Evolutionary conservation across 1,284 basidiomycete genomes (phyloP).

Genomic region (Ganoderma boninense): DNA sequence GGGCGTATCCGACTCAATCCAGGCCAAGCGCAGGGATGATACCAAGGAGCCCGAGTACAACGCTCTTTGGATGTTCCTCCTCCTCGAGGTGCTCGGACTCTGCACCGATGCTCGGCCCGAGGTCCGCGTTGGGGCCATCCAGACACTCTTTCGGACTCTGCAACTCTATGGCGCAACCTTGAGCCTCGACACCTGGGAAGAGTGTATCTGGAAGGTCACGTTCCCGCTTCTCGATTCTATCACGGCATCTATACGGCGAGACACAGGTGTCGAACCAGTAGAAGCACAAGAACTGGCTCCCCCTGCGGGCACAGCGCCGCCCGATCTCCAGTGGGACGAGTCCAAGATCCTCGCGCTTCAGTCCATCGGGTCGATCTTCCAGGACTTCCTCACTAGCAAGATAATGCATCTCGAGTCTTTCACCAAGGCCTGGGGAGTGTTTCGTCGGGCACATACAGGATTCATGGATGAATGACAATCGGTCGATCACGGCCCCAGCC

Average conservation of each 20-base stretch:
- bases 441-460: constrained; percentile 78
- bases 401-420: constrained; percentile 80
- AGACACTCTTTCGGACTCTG: constrained; percentile 93
- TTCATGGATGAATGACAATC: constrained; percentile 73
- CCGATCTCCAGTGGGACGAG: constrained; percentile 77
- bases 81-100: constrained; percentile 85
- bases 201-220: constrained; percentile 88
- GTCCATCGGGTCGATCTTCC: constrained; percentile 86
- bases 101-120: constrained; percentile 87
- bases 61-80: constrained; percentile 90
- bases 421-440: constrained; percentile 70
- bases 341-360: constrained; percentile 88
- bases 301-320: constrained; percentile 32
- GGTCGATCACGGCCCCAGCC: constrained; percentile 79
- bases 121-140: constrained; percentile 92
- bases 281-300: constrained; percentile 20
- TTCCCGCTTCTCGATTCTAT: constrained; percentile 89
- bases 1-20: constrained; percentile 94
- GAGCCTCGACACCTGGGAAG: constrained; percentile 84
- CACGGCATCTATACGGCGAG: constrained; percentile 60
- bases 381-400: constrained; percentile 79
- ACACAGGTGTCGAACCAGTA: constrained; percentile 19
- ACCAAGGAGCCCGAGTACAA: constrained; percentile 78
- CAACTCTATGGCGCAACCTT: constrained; percentile 92
- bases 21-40: constrained; percentile 75